Percentiles rank a stretch among this genome's conserved stretches.
Evolutionary conservation across 371 early-diverging fungal genomes (phyloP).

Genomic region (Apophysomyces sp.): DNA sequence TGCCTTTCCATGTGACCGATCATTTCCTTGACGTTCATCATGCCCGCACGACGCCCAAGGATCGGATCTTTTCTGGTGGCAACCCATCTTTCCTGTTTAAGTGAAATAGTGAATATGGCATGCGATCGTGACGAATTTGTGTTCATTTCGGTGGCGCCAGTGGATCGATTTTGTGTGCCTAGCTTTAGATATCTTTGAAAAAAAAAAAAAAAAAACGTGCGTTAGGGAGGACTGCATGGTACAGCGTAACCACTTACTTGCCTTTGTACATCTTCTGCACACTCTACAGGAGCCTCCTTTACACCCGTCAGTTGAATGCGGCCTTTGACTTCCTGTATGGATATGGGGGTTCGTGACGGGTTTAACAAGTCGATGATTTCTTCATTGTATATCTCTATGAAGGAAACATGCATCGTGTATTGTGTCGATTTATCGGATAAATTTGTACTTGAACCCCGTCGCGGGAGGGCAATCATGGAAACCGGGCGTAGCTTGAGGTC

Average conservation of each 20-base stretch:
- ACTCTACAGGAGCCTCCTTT: conserved; percentile 76
- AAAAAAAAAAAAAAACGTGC: neutral
- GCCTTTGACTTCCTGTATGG: conserved; percentile 94
- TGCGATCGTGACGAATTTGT: conserved; percentile 94
- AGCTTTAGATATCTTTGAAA: conserved; percentile 56
- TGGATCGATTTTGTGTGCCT: conserved; percentile 87
- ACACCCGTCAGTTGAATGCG: conserved; percentile 89
- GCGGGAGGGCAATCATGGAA: conserved; percentile 27
- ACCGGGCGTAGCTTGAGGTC: conserved; percentile 23
- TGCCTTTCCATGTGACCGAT: conserved; percentile 27
- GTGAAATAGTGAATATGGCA: conserved; percentile 94
- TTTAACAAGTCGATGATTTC: conserved; percentile 85
- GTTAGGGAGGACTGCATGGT: neutral
- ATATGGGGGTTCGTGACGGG: conserved; percentile 63
- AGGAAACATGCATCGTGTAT: conserved; percentile 61
- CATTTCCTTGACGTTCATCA: conserved; percentile 19
- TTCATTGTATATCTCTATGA: conserved; percentile 98
- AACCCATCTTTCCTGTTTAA: conserved; percentile 53
- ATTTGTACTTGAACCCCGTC: neutral
- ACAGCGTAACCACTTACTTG: conserved; percentile 19
- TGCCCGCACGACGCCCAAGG: conserved; percentile 9
- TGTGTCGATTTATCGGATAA: conserved; percentile 21
- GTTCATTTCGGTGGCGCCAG: conserved; percentile 98
- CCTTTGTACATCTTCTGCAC: conserved; percentile 78
- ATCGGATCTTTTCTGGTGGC: neutral